These are phyloP conservation scores for Paraleonurus japonicus DNA, from an alignment of 257 asterid species.

Conservation along the genomic window DNA sequence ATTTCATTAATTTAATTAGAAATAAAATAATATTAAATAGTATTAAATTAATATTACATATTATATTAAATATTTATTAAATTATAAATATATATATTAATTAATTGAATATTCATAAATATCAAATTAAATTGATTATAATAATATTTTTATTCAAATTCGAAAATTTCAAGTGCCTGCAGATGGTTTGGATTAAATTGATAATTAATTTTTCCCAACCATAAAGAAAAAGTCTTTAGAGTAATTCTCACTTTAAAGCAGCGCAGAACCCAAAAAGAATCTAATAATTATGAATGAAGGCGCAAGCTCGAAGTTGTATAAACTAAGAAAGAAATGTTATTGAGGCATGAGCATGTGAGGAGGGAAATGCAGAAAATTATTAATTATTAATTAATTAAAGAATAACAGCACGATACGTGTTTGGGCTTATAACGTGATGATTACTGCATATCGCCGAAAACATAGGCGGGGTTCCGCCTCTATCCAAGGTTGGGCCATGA, in stretches of 20 bases:
- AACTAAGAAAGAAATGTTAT: neutral
- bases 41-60: no score
- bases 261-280: slow-evolving; percentile 6
- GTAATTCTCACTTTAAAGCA: neutral
- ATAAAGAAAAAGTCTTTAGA: neutral
- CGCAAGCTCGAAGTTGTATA: neutral
- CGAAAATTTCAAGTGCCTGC: neutral
- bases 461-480: slow-evolving; percentile 39
- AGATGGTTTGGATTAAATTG: neutral
- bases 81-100: no score
- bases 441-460: slow-evolving; percentile 27
- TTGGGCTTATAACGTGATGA: slow-evolving; percentile 20
- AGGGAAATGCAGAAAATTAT: slow-evolving; percentile 8
- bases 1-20: no score
- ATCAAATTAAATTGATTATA: no score
- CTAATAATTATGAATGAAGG: neutral
- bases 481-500: neutral
- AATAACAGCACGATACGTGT: slow-evolving; percentile 6
- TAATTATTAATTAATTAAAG: neutral
- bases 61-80: no score
- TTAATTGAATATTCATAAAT: no score
- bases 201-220: neutral
- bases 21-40: no score
- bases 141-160: no score
- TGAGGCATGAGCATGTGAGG: slow-evolving; percentile 22